Evolutionary conservation across 169 alveolate species (phyloP).

Genomic region (Cryptosporidium sp.): DNA sequence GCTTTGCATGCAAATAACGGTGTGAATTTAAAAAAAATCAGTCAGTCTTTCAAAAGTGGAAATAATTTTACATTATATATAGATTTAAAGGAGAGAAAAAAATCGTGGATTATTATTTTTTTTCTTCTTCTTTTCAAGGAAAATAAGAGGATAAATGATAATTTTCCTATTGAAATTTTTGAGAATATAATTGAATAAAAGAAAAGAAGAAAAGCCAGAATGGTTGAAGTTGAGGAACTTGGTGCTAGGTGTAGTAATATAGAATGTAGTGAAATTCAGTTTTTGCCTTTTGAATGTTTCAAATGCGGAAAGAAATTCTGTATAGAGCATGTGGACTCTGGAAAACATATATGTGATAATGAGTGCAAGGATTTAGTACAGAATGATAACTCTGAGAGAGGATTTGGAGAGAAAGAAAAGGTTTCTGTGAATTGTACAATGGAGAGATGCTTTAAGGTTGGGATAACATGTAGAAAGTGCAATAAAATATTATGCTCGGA

Average conservation of each 20-base stretch:
- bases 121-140: background rate
- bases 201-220: background rate
- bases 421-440: background rate
- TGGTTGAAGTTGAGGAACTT: conserved; percentile 59
- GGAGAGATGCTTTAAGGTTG: background rate
- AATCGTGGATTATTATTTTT: background rate
- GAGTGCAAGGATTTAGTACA: background rate
- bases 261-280: conserved; percentile 34
- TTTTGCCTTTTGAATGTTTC: conserved; percentile 33
- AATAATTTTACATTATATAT: background rate
- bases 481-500: conserved; percentile 5
- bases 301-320: conserved; percentile 18
- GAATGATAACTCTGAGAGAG: background rate
- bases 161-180: background rate
- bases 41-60: background rate
- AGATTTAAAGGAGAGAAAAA: background rate
- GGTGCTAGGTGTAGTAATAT: conserved; percentile 25
- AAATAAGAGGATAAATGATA: background rate
- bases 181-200: background rate
- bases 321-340: conserved; percentile 20
- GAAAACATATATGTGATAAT: conserved; percentile 12
- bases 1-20: conserved; percentile 22
- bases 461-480: conserved; percentile 26
- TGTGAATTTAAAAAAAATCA: background rate
- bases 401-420: background rate